Conservation (phyloP, 148 eudicot genomes). For the Heliamphora exappendiculata region DNA sequence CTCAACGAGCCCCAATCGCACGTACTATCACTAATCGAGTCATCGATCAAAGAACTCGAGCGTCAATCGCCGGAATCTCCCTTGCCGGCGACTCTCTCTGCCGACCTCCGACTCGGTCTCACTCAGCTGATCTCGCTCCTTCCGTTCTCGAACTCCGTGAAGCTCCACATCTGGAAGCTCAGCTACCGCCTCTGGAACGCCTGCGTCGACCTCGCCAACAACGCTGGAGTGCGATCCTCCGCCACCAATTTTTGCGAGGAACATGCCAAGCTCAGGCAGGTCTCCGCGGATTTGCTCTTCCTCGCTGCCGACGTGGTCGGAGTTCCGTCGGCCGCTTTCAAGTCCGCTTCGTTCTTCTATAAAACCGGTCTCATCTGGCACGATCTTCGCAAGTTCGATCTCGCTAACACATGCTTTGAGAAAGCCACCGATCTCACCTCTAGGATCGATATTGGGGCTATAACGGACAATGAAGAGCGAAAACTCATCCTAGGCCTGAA, state of each 20-base stretch:
- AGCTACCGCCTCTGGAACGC: constrained; percentile 87
- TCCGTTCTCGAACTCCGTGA: constrained; percentile 55
- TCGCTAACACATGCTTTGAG: constrained; percentile 69
- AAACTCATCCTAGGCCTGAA: constrained; percentile 59
- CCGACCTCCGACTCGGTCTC: constrained; percentile 36
- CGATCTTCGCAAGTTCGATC: constrained; percentile 48
- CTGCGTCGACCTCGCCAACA: constrained; percentile 70
- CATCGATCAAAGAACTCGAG: constrained; percentile 45
- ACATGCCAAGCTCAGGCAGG: constrained; percentile 63
- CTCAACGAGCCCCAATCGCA: constrained; percentile 28
- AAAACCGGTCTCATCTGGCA: constrained; percentile 78
- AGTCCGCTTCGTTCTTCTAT: constrained; percentile 68
- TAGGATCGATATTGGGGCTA: constrained; percentile 33
- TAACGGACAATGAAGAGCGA: constrained; percentile 61
- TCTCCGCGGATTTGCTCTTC: constrained; percentile 54
- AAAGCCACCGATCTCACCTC: constrained; percentile 66
- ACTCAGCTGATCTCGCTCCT: constrained; percentile 42
- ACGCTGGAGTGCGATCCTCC: constrained; percentile 21
- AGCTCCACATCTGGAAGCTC: constrained; percentile 80
- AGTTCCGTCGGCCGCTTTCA: constrained; percentile 64
- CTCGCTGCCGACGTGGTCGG: constrained; percentile 55
- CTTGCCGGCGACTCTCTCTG: constrained; percentile 31
- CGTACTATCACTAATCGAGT: constrained; percentile 42
- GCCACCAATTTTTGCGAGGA: constrained; percentile 23
- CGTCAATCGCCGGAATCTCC: constrained; percentile 34